A percentile compares a stretch with the other conserved stretches of the same genome.
phyloP scores from a whole-genome alignment of 768 basidiomycete genomes.

The Chiua virens region DNA sequence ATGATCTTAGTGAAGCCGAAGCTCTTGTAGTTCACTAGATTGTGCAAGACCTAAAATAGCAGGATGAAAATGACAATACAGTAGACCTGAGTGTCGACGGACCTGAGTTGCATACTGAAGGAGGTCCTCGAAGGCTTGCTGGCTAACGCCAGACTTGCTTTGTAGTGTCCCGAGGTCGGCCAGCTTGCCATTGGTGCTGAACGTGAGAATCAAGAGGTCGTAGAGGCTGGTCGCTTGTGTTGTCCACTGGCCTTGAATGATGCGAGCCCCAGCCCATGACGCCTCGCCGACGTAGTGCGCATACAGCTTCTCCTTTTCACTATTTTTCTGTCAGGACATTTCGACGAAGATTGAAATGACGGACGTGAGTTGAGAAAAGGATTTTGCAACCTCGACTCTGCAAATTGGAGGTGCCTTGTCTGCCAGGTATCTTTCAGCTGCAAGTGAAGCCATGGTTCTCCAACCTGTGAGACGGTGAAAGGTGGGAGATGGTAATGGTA shows the following conservation, averaged over 20 bases:
- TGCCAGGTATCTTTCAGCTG: constrained; percentile 66
- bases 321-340: constrained; percentile 28
- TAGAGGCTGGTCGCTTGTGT: constrained; percentile 65
- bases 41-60: constrained; percentile 37
- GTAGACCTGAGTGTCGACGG: neutral
- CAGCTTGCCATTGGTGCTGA: constrained; percentile 60
- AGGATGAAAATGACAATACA: neutral
- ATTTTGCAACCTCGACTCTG: constrained; percentile 62
- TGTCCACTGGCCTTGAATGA: constrained; percentile 86
- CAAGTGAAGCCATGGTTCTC: constrained; percentile 35
- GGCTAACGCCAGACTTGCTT: constrained; percentile 49
- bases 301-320: constrained; percentile 76
- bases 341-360: constrained; percentile 2
- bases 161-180: constrained; percentile 57
- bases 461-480: neutral
- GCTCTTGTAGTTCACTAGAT: constrained; percentile 65
- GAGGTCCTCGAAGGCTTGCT: constrained; percentile 66
- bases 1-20: constrained; percentile 89
- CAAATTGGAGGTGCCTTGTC: constrained; percentile 79
- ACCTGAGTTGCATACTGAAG: constrained; percentile 78
- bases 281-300: constrained; percentile 70
- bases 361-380: constrained; percentile 70
- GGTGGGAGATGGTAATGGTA: neutral
- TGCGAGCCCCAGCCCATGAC: constrained; percentile 81
- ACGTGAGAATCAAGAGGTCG: constrained; percentile 68